phyloP scores from a whole-genome alignment of 805 yeast genomes.

The Candida khao-thaluensis region DNA sequence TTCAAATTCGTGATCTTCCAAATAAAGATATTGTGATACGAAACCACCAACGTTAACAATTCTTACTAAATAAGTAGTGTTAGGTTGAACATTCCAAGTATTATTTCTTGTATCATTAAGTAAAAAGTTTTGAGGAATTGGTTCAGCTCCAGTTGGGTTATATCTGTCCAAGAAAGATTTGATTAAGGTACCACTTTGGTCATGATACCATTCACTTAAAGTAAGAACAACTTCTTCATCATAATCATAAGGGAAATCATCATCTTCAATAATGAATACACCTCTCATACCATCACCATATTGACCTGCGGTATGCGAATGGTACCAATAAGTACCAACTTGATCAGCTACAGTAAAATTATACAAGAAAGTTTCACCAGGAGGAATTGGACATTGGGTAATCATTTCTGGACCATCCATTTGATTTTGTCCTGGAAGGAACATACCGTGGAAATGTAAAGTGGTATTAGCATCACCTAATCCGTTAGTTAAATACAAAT shows the following conservation, averaged over 20 bases:
- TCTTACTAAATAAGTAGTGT: conserved; percentile 62
- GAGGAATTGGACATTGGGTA: conserved; percentile 90
- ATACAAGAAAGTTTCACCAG: conserved; percentile 71
- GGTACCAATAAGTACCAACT: conserved; percentile 95
- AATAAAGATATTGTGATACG: conserved; percentile 56
- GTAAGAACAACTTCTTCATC: conserved; percentile 63
- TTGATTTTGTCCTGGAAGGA: conserved; percentile 67
- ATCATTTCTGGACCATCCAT: conserved; percentile 93
- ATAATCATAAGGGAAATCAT: conserved; percentile 55
- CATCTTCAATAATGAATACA: conserved; percentile 66
- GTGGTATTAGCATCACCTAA: conserved; percentile 67
- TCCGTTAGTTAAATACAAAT: conserved; percentile 73
- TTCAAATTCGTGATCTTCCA: conserved; percentile 42
- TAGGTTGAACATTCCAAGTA: conserved; percentile 54
- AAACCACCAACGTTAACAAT: conserved; percentile 68
- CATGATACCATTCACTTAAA: conserved; percentile 65
- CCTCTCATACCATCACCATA: conserved; percentile 94
- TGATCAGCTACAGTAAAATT: conserved; percentile 86
- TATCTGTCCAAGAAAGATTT: conserved; percentile 55
- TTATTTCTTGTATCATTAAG: conserved; percentile 64
- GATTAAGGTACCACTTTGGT: conserved; percentile 46
- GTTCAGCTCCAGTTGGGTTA: conserved; percentile 86
- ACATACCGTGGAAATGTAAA: conserved; percentile 92
- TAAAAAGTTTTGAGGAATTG: conserved; percentile 65
- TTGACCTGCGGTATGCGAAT: conserved; percentile 87